Percentiles rank a stretch among this genome's conserved stretches.
phyloP scores from a whole-genome alignment of 805 yeast genomes.

The Brettanomyces anomalus region DNA sequence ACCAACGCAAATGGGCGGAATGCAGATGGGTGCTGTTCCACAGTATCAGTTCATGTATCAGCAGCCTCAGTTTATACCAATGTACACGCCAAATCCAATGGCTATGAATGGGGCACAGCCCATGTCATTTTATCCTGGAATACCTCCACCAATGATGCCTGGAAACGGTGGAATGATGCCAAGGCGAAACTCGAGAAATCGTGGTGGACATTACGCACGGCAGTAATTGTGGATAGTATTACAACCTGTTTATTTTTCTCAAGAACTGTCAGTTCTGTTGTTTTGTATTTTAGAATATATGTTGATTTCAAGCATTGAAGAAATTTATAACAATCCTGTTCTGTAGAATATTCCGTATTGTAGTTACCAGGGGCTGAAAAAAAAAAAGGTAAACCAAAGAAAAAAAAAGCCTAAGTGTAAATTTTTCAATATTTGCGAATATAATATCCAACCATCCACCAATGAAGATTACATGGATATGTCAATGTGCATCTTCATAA shows the following conservation, averaged over 20 bases:
- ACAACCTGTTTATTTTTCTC: neutral
- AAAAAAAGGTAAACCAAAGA: no score
- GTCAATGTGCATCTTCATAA: no score
- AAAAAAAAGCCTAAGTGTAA: no score
- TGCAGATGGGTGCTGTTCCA: conserved; percentile 3
- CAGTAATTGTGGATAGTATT: neutral
- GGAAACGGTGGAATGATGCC: conserved; percentile 2
- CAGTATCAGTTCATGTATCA: conserved; percentile 2
- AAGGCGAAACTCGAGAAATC: conserved; percentile 1
- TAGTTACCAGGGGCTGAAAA: no score
- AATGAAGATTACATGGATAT: no score
- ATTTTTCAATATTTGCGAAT: no score
- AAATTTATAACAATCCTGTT: no score
- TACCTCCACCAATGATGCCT: conserved; percentile 3
- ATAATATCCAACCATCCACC: no score
- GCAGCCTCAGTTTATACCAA: conserved; percentile 5
- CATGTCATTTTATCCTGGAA: conserved; percentile 1
- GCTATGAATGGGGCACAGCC: conserved; percentile 4
- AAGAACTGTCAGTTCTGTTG: no score
- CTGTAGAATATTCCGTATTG: no score
- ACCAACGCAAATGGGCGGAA: conserved; percentile 1
- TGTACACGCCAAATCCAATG: conserved; percentile 6
- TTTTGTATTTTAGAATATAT: no score
- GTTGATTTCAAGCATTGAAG: no score
- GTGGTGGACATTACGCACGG: conserved; percentile 1